Percentiles rank a stretch among this genome's conserved stretches.
Conservation (phyloP, 106 monocot species). For the Acorus gramineus region DNA sequence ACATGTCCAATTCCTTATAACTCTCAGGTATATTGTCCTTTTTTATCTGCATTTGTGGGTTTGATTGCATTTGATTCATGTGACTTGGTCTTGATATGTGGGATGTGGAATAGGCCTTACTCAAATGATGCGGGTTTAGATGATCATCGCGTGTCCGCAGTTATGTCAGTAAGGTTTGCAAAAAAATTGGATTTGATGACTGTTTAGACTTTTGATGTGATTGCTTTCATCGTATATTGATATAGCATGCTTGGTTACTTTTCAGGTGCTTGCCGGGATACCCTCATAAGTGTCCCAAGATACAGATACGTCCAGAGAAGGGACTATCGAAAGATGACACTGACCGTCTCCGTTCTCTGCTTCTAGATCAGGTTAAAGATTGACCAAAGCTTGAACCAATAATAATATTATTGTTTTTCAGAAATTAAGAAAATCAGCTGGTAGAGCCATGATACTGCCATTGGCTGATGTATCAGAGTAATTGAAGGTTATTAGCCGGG, state of each 20-base stretch:
- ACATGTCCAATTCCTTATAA: slow-evolving; percentile 41
- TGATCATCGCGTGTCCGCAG: slow-evolving; percentile 45
- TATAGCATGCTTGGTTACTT: neutral
- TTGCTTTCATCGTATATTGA: no score
- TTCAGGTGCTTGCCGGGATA: slow-evolving; percentile 75
- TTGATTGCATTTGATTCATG: neutral
- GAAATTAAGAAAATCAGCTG: no score
- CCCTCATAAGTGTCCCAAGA: slow-evolving; percentile 87
- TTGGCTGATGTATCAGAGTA: no score
- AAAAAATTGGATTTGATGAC: neutral
- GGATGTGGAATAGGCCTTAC: slow-evolving; percentile 50
- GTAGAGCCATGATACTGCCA: no score
- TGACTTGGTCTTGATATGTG: neutral
- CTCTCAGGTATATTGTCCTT: slow-evolving; percentile 44
- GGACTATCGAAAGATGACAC: slow-evolving; percentile 57
- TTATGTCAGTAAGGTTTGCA: slow-evolving; percentile 56
- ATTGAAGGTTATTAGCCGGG: no score
- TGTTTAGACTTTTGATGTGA: no score
- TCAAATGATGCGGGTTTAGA: slow-evolving; percentile 43
- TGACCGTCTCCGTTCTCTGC: slow-evolving; percentile 52
- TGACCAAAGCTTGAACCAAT: neutral
- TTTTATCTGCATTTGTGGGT: neutral
- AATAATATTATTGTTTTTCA: no score
- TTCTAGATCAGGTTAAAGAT: slow-evolving; percentile 75
- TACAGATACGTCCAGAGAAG: slow-evolving; percentile 54